Evolutionary conservation across 1,284 basidiomycete genomes (phyloP).

Genomic region (Trametes polyzona): DNA sequence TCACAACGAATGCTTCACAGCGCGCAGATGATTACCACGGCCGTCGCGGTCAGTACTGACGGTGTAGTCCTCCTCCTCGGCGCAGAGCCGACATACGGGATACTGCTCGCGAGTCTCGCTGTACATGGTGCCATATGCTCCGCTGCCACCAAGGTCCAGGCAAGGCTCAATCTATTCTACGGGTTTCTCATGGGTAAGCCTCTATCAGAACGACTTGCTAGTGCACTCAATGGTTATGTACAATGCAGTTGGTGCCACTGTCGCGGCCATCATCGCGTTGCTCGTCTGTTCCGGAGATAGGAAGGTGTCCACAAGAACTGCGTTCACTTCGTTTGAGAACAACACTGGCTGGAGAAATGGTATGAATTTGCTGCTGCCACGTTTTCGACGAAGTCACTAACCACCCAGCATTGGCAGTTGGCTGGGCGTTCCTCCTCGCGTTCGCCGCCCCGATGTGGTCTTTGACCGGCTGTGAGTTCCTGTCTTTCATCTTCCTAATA

Average conservation of each 20-base stretch:
- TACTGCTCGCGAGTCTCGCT: slow-evolving; percentile 61
- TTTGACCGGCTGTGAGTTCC: slow-evolving; percentile 64
- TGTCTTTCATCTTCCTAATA: neutral
- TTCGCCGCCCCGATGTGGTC: slow-evolving; percentile 82
- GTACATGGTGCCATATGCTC: slow-evolving; percentile 72
- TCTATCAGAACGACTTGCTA: neutral
- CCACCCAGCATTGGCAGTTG: slow-evolving; percentile 44
- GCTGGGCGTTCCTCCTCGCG: slow-evolving; percentile 73
- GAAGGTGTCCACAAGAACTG: slow-evolving; percentile 66
- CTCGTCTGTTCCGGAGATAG: slow-evolving; percentile 58
- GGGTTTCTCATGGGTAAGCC: slow-evolving; percentile 59
- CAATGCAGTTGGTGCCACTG: slow-evolving; percentile 28
- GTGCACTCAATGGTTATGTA: neutral
- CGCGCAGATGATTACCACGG: slow-evolving; percentile 77
- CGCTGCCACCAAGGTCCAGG: slow-evolving; percentile 64
- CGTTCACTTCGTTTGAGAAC: slow-evolving; percentile 73
- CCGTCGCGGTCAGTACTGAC: slow-evolving; percentile 61
- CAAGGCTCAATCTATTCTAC: slow-evolving; percentile 69
- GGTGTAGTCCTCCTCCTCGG: slow-evolving; percentile 52
- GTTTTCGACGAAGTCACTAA: too few species aligned
- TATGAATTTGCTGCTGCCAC: too few species aligned
- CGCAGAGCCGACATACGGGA: slow-evolving; percentile 64
- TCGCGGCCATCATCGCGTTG: slow-evolving; percentile 63
- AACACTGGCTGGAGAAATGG: slow-evolving; percentile 69
- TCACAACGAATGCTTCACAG: too few species aligned